Evolutionary conservation across 192 early-diverging fungal genomes (phyloP).

Genomic region (Backusella luteola): DNA sequence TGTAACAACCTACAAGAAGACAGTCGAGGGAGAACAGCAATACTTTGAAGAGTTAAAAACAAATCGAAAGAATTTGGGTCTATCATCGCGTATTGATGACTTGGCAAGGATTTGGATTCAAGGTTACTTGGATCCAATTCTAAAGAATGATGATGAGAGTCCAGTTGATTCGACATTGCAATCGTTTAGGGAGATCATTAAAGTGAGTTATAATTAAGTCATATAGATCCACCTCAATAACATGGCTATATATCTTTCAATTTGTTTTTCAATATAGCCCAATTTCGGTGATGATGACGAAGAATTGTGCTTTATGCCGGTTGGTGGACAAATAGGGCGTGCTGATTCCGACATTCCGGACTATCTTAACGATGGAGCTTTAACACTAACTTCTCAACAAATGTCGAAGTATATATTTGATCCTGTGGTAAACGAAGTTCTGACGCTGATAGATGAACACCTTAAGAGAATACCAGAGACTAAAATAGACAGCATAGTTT

Average conservation of each 20-base stretch:
- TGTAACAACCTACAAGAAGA: conserved; percentile 44
- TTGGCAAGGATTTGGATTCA: conserved; percentile 29
- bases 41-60: conserved; percentile 42
- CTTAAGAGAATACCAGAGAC: conserved; percentile 15
- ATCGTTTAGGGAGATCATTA: background rate
- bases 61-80: conserved; percentile 35
- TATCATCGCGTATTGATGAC: conserved; percentile 34
- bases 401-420: conserved; percentile 11
- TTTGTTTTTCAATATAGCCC: background rate
- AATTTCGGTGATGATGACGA: conserved; percentile 33
- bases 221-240: background rate
- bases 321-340: too few relatives aligned
- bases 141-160: too few relatives aligned
- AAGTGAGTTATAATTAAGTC: too few relatives aligned
- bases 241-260: background rate
- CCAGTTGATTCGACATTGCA: too few relatives aligned
- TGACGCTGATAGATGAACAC: conserved; percentile 39
- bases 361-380: background rate
- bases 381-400: background rate
- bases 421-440: conserved; percentile 33
- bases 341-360: background rate
- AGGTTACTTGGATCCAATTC: conserved; percentile 30
- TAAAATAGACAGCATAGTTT: conserved; percentile 30
- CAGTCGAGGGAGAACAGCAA: conserved; percentile 11
- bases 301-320: background rate